Percentiles rank a stretch among this genome's conserved stretches.
Conservation (phyloP, 2,329 filamentous ascomycete species). For the Alternaria triticimaculans region DNA sequence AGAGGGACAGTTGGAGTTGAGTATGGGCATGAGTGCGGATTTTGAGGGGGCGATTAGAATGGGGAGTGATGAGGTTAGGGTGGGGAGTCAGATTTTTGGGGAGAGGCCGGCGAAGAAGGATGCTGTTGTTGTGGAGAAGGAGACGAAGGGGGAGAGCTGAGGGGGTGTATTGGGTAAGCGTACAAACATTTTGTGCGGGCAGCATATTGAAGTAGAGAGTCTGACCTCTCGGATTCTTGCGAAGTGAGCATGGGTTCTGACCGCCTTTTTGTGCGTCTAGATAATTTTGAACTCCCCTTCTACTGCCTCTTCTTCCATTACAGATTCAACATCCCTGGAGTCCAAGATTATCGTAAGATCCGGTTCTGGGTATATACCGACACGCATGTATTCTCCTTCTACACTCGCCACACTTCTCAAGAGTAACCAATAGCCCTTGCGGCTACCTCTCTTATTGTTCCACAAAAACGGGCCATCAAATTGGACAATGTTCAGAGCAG, state of each 20-base stretch:
- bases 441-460: no score
- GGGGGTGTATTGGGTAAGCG: no score
- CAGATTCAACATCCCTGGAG: no score
- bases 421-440: background rate
- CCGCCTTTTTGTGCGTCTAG: background rate
- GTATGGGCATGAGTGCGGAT: conserved; percentile 99
- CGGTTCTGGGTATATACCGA: no score
- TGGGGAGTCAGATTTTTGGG: conserved; percentile 95
- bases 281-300: background rate
- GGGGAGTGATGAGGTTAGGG: conserved; percentile 87
- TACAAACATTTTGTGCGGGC: no score
- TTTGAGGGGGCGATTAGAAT: conserved; percentile 85
- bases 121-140: conserved; percentile 66
- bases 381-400: background rate
- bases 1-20: conserved; percentile 75
- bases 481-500: no score
- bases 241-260: no score
- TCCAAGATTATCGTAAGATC: no score
- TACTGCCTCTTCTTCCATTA: background rate
- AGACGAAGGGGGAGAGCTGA: conserved; percentile 21
- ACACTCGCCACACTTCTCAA: background rate
- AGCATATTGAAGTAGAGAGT: no score
- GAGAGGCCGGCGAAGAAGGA: conserved; percentile 78
- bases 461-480: no score
- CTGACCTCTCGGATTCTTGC: no score